phyloP scores from a whole-genome alignment of 805 yeast genomes.

The Candida hungchunana region DNA sequence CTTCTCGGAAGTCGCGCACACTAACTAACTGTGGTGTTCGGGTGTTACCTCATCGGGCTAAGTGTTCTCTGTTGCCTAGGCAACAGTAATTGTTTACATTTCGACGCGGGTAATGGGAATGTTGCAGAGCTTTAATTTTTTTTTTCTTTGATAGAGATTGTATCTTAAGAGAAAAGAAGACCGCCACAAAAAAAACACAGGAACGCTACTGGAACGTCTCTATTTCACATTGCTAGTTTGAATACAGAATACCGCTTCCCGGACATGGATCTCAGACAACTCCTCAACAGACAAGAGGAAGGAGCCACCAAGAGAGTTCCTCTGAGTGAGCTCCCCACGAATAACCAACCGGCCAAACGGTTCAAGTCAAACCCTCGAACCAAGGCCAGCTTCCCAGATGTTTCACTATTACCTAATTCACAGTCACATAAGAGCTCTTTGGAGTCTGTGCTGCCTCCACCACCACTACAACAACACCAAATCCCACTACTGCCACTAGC shows the following conservation, averaged over 20 bases:
- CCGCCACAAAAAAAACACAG: too few relatives aligned
- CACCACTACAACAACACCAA: background rate
- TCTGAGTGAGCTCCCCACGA: conserved; percentile 10
- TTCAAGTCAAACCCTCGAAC: conserved; percentile 2
- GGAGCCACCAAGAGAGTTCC: conserved; percentile 8
- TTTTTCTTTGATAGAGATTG: too few relatives aligned
- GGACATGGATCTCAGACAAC: conserved; percentile 13
- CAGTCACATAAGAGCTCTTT: too few relatives aligned
- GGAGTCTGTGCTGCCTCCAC: background rate
- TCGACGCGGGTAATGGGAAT: background rate
- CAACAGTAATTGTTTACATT: conserved; percentile 6
- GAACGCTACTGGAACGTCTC: too few relatives aligned
- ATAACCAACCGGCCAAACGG: conserved; percentile 4
- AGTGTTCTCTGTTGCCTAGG: conserved; percentile 1
- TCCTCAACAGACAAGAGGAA: conserved; percentile 13
- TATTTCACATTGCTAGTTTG: too few relatives aligned
- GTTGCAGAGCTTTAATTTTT: too few relatives aligned
- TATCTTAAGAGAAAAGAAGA: too few relatives aligned
- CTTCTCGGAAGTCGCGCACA: background rate
- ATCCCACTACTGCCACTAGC: too few relatives aligned
- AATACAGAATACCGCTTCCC: background rate
- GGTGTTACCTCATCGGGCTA: conserved; percentile 1
- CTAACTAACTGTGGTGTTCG: conserved; percentile 4
- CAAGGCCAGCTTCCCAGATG: background rate
- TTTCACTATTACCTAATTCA: too few relatives aligned